These are phyloP conservation scores for Calocybe gambosa DNA, from an alignment of 1,284 basidiomycete species.

Conservation along the genomic window DNA sequence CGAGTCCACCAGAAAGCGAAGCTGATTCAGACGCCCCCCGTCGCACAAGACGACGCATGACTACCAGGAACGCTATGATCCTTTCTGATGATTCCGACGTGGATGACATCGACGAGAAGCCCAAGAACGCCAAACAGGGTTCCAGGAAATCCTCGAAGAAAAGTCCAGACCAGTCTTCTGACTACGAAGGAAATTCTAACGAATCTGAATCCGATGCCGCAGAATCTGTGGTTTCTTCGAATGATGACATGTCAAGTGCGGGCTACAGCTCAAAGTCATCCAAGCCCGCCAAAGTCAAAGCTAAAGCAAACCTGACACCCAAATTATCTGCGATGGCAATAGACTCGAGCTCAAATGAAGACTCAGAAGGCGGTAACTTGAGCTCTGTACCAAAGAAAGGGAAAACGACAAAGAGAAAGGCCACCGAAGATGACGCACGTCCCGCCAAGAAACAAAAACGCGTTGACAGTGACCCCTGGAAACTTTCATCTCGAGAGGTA, in stretches of 20 bases:
- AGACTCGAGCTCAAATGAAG: slow-evolving; percentile 26
- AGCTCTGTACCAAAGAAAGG: slow-evolving; percentile 35
- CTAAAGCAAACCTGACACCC: slow-evolving; percentile 15
- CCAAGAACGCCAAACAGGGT: slow-evolving; percentile 13
- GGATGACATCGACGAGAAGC: slow-evolving; percentile 16
- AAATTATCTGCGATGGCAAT: slow-evolving; percentile 16
- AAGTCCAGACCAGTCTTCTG: slow-evolving; percentile 31
- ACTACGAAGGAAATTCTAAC: slow-evolving; percentile 32
- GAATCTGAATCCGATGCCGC: slow-evolving; percentile 26
- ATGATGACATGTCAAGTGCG: slow-evolving; percentile 14
- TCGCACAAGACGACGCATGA: slow-evolving; percentile 29
- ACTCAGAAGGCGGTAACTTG: slow-evolving; percentile 51
- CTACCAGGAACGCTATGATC: slow-evolving; percentile 34
- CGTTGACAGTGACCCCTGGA: slow-evolving; percentile 76
- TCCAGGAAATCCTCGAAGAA: slow-evolving; percentile 14
- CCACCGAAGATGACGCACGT: slow-evolving; percentile 36
- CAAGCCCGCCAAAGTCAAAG: slow-evolving; percentile 8
- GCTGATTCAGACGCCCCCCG: slow-evolving; percentile 30
- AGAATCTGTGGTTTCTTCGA: slow-evolving; percentile 13
- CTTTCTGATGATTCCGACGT: slow-evolving; percentile 48
- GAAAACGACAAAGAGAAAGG: slow-evolving; percentile 46
- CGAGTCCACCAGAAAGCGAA: slow-evolving; percentile 21
- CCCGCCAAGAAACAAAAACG: slow-evolving; percentile 62
- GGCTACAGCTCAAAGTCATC: not conserved
- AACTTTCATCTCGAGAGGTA: slow-evolving; percentile 58